phyloP scores from a whole-genome alignment of 345 rosid genomes.

The Mangifera indica region DNA sequence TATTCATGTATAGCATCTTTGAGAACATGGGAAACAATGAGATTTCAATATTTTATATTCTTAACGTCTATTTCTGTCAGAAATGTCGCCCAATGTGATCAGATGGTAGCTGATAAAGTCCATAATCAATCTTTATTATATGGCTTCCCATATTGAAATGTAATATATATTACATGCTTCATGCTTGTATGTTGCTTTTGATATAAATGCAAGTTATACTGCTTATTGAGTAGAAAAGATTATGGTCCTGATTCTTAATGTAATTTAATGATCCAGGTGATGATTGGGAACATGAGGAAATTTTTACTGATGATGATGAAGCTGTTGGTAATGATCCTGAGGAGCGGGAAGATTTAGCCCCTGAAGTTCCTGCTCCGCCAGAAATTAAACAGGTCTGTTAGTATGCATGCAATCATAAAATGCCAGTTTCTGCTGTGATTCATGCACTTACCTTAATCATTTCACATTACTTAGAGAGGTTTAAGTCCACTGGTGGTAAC shows the following conservation, averaged over 20 bases:
- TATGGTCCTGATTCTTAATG: background rate
- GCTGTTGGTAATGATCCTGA: conserved; percentile 89
- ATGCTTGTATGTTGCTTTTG: background rate
- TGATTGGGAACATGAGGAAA: conserved; percentile 99
- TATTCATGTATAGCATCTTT: too few species aligned
- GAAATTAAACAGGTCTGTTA: conserved; percentile 80
- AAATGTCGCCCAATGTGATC: background rate
- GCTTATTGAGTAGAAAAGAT: background rate
- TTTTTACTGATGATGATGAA: conserved; percentile 98
- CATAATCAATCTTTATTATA: background rate
- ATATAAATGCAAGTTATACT: background rate
- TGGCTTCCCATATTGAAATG: background rate
- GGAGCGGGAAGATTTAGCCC: conserved; percentile 92
- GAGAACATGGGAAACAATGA: too few species aligned
- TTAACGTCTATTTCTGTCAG: background rate
- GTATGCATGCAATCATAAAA: background rate
- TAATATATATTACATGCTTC: background rate
- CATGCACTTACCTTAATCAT: background rate
- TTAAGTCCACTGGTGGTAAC: background rate
- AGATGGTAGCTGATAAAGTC: too few species aligned
- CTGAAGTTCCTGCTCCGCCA: conserved; percentile 95
- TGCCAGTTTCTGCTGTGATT: conserved; percentile 6
- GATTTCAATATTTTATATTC: too few species aligned
- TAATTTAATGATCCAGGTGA: conserved; percentile 55
- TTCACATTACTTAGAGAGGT: background rate